Base-by-base conservation (phyloP, 352 stramenopile species). In the Pilasporangium apinafurcum region DNA sequence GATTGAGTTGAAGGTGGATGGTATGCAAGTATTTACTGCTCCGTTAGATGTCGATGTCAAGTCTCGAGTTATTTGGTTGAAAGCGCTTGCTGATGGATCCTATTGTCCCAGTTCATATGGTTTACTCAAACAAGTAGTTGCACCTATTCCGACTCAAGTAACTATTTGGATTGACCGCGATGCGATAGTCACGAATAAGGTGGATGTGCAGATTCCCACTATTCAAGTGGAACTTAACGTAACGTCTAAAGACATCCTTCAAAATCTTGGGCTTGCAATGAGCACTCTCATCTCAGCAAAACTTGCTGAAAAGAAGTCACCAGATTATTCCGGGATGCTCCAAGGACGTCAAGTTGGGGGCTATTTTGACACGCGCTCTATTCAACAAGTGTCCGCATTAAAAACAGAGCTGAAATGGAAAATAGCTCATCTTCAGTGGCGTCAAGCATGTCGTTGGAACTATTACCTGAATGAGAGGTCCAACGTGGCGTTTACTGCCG, bases 1-100 rank as follows among this genome's bases (percentile, higher is more conserved):
- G 8, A 63, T 90, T 31, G 63, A 80, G 8, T 43, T 89, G 14
- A 71, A 71, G 33, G 59, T 90, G 8, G 67, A 82, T 14, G 75
- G 75, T 0, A 44, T 88, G 17, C 69, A 90, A 26, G 29, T 83
- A 8, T 83, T 86, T 30, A 84, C 77, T 5, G 69, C 77, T 0
- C 77, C 75, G 12, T 44, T 90, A 14, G 77, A 87, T 33, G 65
- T 90, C 28, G 77, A 90, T 18, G 71, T 87, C 5, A 79, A 77
- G 21, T 87, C 74, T 22, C 60, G 72, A 14, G 52, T 74, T 2
- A 65, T 80, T 49, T 90, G 77, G 77, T 56, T 90, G 8, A 79
- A 77, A 48, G 57, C 66, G 1, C 58, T 80, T 1, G 17, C 54
- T 0, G 71, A 86, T 18, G 69, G 74, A 4, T 77, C 68, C 1